phyloP scores from a whole-genome alignment of 192 early-diverging fungal species.

The Lobosporangium transversale region DNA sequence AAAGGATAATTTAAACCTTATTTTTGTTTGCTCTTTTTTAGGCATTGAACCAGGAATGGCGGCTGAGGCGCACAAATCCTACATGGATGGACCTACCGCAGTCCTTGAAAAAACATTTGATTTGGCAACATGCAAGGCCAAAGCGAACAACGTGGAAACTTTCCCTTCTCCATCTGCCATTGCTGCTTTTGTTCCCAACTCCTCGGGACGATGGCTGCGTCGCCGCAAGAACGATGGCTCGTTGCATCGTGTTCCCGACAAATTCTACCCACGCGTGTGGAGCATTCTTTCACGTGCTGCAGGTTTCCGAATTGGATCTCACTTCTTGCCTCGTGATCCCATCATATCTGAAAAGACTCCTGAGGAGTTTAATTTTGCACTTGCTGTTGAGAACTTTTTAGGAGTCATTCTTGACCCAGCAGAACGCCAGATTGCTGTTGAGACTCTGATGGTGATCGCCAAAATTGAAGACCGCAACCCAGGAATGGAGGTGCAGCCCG shows the following conservation, averaged over 20 bases:
- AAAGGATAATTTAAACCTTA: neutral
- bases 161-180: constrained; percentile 54
- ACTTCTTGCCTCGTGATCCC: constrained; percentile 75
- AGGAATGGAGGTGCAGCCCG: constrained; percentile 58
- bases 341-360: constrained; percentile 85
- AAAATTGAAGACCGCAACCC: constrained; percentile 74
- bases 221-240: constrained; percentile 88
- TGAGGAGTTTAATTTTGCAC: constrained; percentile 87
- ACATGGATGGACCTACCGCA: constrained; percentile 69
- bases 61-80: constrained; percentile 64
- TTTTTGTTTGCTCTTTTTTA: neutral
- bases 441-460: constrained; percentile 75
- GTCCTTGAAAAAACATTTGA: constrained; percentile 62
- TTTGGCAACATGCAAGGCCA: constrained; percentile 57
- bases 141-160: constrained; percentile 25
- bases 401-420: constrained; percentile 80
- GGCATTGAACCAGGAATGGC: constrained; percentile 54
- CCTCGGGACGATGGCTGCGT: constrained; percentile 74
- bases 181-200: constrained; percentile 56
- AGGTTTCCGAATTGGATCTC: constrained; percentile 69
- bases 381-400: constrained; percentile 79
- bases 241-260: constrained; percentile 79
- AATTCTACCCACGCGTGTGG: constrained; percentile 86
- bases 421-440: constrained; percentile 80
- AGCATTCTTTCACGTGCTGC: constrained; percentile 68